Evolutionary conservation across 495 filamentous ascomycete species (phyloP).

Genomic region (Hypomontagnella submonticulosa): DNA sequence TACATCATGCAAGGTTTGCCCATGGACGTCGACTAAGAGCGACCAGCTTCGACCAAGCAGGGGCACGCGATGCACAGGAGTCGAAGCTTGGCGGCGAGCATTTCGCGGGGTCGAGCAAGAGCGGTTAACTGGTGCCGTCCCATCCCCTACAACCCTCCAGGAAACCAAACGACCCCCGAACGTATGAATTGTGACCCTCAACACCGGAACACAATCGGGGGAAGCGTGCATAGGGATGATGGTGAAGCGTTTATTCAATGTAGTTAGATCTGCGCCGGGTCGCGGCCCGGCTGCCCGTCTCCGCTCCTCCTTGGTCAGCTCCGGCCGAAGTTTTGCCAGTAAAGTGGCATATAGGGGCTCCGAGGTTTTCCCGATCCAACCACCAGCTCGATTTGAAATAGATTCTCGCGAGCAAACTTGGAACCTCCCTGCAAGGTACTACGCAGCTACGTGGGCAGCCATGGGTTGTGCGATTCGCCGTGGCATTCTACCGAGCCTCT

Average conservation of each 20-base stretch:
- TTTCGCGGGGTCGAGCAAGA: slow-evolving; percentile 27
- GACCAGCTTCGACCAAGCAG: slow-evolving; percentile 12
- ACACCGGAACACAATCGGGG: slow-evolving; percentile 34
- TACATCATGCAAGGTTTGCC: slow-evolving; percentile 25
- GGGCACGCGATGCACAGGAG: slow-evolving; percentile 10
- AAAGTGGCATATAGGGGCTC: slow-evolving; percentile 16
- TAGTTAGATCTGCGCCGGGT: slow-evolving; percentile 41
- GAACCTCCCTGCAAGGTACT: no score
- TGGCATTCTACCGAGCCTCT: no score
- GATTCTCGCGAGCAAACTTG: no score
- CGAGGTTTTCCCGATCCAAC: slow-evolving; percentile 39
- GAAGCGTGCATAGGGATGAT: slow-evolving; percentile 8
- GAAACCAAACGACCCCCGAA: slow-evolving; percentile 3
- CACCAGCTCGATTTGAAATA: not conserved
- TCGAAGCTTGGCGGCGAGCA: slow-evolving; percentile 27
- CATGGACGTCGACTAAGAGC: slow-evolving; percentile 7
- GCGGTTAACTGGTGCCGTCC: slow-evolving; percentile 25
- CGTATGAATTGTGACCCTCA: slow-evolving; percentile 42
- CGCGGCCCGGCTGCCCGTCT: slow-evolving; percentile 26
- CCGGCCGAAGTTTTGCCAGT: slow-evolving; percentile 38
- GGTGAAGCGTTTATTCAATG: slow-evolving; percentile 26
- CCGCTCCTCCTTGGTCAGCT: slow-evolving; percentile 1
- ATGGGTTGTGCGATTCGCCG: no score
- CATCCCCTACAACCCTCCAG: slow-evolving; percentile 30
- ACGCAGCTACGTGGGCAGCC: no score